Percentiles rank a stretch among this genome's conserved stretches.
Evolutionary conservation across 2,329 filamentous ascomycete species (phyloP).

Genomic region (Harringtonia aguacate): DNA sequence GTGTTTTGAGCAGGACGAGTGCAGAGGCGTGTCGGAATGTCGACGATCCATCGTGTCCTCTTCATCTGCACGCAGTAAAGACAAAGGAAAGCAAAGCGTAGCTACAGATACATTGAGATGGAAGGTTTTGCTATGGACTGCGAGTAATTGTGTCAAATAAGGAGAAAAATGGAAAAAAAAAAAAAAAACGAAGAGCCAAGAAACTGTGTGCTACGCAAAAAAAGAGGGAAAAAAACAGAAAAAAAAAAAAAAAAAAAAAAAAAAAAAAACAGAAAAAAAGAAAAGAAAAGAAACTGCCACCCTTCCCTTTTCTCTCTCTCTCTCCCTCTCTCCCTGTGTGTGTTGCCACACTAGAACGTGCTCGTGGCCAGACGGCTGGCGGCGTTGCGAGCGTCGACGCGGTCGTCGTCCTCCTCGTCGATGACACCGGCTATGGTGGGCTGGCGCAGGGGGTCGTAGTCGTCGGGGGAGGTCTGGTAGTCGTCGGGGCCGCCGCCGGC

Average conservation of each 20-base stretch:
- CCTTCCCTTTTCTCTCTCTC: background rate
- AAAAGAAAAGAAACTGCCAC: background rate
- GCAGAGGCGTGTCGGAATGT: no score
- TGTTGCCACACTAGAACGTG: conserved; percentile 58
- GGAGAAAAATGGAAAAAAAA: no score
- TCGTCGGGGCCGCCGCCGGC: conserved; percentile 27
- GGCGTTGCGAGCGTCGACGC: conserved; percentile 90
- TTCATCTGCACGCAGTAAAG: no score
- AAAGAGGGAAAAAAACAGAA: background rate
- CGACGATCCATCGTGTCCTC: no score
- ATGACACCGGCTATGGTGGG: conserved; percentile 42
- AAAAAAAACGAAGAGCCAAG: no score
- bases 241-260: background rate
- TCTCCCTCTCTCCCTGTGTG: background rate
- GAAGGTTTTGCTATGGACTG: no score
- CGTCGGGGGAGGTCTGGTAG: conserved; percentile 15
- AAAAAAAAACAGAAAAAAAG: background rate
- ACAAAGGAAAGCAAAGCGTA: no score
- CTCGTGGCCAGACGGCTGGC: conserved; percentile 88
- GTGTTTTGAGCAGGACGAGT: no score
- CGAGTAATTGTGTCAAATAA: no score
- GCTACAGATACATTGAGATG: no score
- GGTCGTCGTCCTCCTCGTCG: conserved; percentile 79
- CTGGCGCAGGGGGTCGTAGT: conserved; percentile 8
- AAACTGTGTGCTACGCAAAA: no score